Evolutionary conservation across 495 filamentous ascomycete genomes (phyloP).

Genomic region (Terfezia claveryi): DNA sequence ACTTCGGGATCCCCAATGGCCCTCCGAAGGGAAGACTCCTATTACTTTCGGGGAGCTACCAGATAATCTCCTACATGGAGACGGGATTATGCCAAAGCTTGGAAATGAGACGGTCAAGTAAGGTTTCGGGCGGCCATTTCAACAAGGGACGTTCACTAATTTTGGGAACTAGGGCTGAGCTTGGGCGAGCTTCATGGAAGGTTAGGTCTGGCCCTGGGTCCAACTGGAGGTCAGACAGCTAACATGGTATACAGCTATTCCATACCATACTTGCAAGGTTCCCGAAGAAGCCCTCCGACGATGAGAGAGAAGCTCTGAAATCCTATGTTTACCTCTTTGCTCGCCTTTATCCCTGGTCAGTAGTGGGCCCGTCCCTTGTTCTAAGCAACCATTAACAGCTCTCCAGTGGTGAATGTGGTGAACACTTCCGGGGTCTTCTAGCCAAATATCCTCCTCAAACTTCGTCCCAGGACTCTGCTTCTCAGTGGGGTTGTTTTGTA

Average conservation of each 20-base stretch:
- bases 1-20: background rate
- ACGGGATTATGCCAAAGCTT: slow-evolving; percentile 66
- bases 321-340: slow-evolving; percentile 80
- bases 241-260: slow-evolving; percentile 37
- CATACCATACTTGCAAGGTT: slow-evolving; percentile 92
- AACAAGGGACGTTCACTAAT: background rate
- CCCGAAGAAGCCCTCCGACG: slow-evolving; percentile 59
- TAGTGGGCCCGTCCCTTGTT: background rate
- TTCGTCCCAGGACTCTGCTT: slow-evolving; percentile 56
- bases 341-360: slow-evolving; percentile 65
- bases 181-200: slow-evolving; percentile 12
- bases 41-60: background rate
- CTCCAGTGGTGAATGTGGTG: slow-evolving; percentile 69
- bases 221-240: slow-evolving; percentile 69
- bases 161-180: slow-evolving; percentile 4
- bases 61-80: slow-evolving; percentile 39
- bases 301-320: slow-evolving; percentile 64
- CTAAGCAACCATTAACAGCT: background rate
- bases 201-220: slow-evolving; percentile 26
- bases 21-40: background rate
- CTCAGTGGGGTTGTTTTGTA: slow-evolving; percentile 81
- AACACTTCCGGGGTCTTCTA: slow-evolving; percentile 69
- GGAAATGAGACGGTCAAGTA: slow-evolving; percentile 83
- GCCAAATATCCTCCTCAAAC: slow-evolving; percentile 79
- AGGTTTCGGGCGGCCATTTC: slow-evolving; percentile 1